Percentiles rank a stretch among this genome's conserved stretches.
Evolutionary conservation across 2,329 filamentous ascomycete genomes (phyloP).

Genomic region (Fusarium neocosmosporiellum): DNA sequence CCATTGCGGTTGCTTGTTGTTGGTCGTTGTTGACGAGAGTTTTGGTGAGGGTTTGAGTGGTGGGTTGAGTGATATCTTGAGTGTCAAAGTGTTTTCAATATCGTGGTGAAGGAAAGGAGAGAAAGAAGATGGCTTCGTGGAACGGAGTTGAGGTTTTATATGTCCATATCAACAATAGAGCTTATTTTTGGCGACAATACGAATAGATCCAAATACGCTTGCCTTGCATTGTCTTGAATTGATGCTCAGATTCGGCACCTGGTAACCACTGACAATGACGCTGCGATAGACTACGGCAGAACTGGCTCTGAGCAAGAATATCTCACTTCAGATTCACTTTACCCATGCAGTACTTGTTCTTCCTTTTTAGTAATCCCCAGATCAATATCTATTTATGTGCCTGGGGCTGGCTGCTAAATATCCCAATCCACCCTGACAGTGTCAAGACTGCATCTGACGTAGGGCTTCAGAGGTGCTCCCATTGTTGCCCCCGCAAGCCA

Average conservation of each 20-base stretch:
- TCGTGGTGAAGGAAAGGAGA: neutral
- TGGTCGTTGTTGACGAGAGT: neutral
- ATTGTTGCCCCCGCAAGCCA: neutral
- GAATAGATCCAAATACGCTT: neutral
- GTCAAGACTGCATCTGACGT: neutral
- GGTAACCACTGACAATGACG: neutral
- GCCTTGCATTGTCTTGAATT: neutral
- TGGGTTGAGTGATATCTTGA: neutral
- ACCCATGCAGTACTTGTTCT: neutral
- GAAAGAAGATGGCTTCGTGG: neutral
- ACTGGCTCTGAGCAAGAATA: neutral
- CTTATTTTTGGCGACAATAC: neutral
- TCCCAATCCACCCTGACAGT: neutral
- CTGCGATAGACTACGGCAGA: neutral
- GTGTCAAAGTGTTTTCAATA: neutral
- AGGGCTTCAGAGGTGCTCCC: neutral
- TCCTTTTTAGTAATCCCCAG: neutral
- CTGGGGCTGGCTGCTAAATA: neutral
- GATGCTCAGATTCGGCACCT: neutral
- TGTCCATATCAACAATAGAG: neutral
- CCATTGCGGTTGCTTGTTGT: neutral
- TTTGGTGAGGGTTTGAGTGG: neutral
- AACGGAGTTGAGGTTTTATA: neutral
- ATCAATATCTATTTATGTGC: neutral
- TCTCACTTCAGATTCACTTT: neutral